Base-by-base conservation (phyloP, 441 rosid genomes). In the Caryocar brasiliense region DNA sequence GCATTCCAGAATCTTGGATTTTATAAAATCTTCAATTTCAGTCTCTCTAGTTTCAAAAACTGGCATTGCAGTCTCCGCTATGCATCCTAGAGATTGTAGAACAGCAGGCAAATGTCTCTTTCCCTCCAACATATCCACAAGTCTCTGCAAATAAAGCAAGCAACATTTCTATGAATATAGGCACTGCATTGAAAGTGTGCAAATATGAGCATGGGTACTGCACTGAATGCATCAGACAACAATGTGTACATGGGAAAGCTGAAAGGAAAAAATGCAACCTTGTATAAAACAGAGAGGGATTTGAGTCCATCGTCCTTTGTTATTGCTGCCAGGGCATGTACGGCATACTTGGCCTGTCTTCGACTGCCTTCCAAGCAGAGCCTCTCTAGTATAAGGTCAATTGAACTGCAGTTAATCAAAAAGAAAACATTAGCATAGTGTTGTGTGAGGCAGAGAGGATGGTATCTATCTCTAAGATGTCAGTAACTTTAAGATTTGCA, bases 221-320 rank as follows among this genome's bases (percentile, higher is more conserved):
- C n/a, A n/a, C n/a, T n/a, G n/a, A n/a, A n/a, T n/a, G n/a, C n/a
- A n/a, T n/a, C n/a, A n/a, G n/a, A n/a, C n/a, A n/a, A n/a, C n/a
- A n/a, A n/a, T n/a, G n/a, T 27, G 47, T 18, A 41, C 18, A 47
- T 28, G 28, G n/a, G 26, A 26, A 29, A 17, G 42, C 49, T 52
- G 27, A 48, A 61, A 37, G 46, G 26, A 43, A 32, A 12, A 27
- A n/a, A 38, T 40, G 32, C 47, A 60, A 83, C 99, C 96, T 94
- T 94, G 81, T 94, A 94, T 33, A 94, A 61, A 75, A 94, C 94
- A 59, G 99, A 94, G 38, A 94, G 94, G 28, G 99, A 85, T 76
- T 80, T 94, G 39, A 94, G 81, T 38, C 99, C 99, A 35, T 94
- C 99, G 64, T 94, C 99, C 74, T 86, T 90, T 55, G 96, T 86